Evolutionary conservation across 345 rosid species (phyloP), one percentile per base, ranked within the genome.

Genomic region (Chamaenerion angustifolium): DNA sequence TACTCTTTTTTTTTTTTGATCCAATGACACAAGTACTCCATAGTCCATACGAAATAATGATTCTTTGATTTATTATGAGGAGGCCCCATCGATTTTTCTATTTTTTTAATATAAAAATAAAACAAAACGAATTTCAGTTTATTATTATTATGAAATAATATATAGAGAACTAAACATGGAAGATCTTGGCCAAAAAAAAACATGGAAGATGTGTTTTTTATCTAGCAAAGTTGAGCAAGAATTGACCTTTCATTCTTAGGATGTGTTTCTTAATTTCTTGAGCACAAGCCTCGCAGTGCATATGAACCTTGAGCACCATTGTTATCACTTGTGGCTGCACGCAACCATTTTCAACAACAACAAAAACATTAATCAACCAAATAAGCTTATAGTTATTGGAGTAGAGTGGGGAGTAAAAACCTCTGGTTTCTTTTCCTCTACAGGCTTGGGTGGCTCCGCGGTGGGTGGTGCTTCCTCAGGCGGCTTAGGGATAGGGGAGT

Each of bases 271-370:
- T 78, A 68, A 84, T 82, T 64, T 53, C 86, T 59, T 71, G 77
- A 11, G 96, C 81, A 66, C 98, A 92, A 44, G 88, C 96, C 48
- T 92, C 98, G 45, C 98, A 92, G 52, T 92, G 96, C 98, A 92
- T 92, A 70, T 75, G 75, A 41, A 84, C 94, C 60, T 61, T 74
- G 2, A 92, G 75, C 45, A 85, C 83, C 71, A 85, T 84, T 4
- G 63, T 71, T 40, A 82, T 65, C 53, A 71, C 84, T 19, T 71
- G 76, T 35, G 85, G 82, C 96, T 76, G 79, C 58, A 6, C 47
- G 46, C 15, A 56, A 55, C 49, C 53, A 23, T 41, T 54, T 43
- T 11, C 46, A 12, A 8, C 48, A 46, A n/a, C n/a, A n/a, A 40
- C 45, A 44, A 4, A n/a, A 31, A 31, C 10, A 31, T 31, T 31